phyloP scores from a whole-genome alignment of 305 asterid species.

The Solanum hybrid region DNA sequence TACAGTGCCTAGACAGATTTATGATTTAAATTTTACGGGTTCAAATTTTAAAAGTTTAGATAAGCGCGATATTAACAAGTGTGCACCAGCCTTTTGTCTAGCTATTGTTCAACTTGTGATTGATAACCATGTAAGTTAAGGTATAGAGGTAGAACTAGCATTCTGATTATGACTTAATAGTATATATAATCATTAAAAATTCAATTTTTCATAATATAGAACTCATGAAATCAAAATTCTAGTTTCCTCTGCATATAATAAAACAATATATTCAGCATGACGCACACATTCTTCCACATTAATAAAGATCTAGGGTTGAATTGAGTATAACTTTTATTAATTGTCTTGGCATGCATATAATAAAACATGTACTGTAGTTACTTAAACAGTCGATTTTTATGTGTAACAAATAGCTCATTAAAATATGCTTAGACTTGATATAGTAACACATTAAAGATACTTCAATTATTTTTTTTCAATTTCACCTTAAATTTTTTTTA shows the following conservation, averaged over 20 bases:
- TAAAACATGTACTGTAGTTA: background rate
- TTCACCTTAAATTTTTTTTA: background rate
- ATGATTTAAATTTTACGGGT: background rate
- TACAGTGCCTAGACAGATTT: rapidly evolving
- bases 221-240: background rate
- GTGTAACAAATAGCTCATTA: background rate
- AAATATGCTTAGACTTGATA: background rate
- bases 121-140: background rate
- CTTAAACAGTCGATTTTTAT: background rate
- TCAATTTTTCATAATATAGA: background rate
- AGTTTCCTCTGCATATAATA: too few species aligned
- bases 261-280: background rate
- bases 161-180: background rate
- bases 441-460: background rate
- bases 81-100: background rate
- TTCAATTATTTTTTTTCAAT: background rate
- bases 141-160: background rate
- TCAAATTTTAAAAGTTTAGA: background rate
- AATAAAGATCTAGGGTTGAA: background rate
- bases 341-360: background rate
- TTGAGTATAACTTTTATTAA: background rate
- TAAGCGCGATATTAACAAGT: background rate
- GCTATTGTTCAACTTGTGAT: background rate
- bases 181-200: background rate
- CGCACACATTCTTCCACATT: background rate